Evolutionary conservation across 306 rosid genomes (phyloP).

Genomic region (Casuarina glauca): DNA sequence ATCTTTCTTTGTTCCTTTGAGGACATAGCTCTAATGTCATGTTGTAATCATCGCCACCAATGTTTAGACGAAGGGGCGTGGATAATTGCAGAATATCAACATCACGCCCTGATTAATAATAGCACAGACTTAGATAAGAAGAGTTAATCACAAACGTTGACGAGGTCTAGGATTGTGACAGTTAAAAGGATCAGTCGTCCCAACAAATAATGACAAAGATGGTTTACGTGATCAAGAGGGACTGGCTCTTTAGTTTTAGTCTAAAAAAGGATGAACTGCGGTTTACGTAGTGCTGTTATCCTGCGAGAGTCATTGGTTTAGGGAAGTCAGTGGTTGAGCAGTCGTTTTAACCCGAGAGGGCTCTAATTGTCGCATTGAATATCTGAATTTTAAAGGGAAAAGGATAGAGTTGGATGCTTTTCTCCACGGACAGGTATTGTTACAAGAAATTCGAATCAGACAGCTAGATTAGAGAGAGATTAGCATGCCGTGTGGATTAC

Average conservation of each 20-base stretch:
- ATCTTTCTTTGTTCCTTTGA: neutral
- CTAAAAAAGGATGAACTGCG: neutral
- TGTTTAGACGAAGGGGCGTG: neutral
- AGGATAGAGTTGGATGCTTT: slow-evolving; percentile 24
- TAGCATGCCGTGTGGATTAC: neutral
- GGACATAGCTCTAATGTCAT: neutral
- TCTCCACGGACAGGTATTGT: neutral
- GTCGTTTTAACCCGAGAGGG: slow-evolving; percentile 4
- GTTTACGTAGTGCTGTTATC: neutral
- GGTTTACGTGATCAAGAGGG: neutral
- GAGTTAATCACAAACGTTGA: slow-evolving; percentile 6
- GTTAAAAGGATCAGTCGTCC: slow-evolving; percentile 16
- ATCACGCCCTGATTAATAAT: slow-evolving; percentile 17
- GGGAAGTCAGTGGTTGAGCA: slow-evolving; percentile 20
- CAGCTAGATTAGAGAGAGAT: slow-evolving; percentile 33
- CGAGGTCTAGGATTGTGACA: slow-evolving; percentile 34
- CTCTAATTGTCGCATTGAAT: neutral
- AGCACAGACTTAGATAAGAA: neutral
- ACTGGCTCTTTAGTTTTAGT: neutral
- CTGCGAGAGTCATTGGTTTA: neutral
- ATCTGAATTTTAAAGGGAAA: neutral
- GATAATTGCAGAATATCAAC: slow-evolving; percentile 36
- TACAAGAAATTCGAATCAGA: slow-evolving; percentile 8
- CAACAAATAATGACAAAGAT: neutral
- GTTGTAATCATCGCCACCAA: slow-evolving; percentile 17